A percentile compares a stretch with the other conserved stretches of the same genome.
Conservation (phyloP, 495 filamentous ascomycete species). For the Elasticomyces elasticus region DNA sequence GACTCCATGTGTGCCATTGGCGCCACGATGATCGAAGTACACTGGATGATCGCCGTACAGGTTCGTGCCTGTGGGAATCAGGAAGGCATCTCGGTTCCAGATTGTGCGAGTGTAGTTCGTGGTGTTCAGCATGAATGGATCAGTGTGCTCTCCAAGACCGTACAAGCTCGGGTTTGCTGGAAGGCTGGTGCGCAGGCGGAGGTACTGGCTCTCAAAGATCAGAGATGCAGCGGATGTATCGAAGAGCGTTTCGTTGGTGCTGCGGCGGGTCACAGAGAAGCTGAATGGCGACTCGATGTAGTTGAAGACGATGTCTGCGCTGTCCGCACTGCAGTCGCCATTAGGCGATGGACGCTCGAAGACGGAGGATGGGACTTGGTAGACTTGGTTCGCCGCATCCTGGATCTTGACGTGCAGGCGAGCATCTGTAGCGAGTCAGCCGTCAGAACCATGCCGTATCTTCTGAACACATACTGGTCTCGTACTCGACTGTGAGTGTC, state of each 20-base stretch:
- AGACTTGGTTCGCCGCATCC: conserved; percentile 62
- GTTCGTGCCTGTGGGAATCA: conserved; percentile 57
- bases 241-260: conserved; percentile 63
- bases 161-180: conserved; percentile 62
- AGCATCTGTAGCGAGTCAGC: conserved; percentile 1
- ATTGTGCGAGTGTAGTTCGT: conserved; percentile 69
- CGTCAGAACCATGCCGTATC: background rate
- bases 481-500: conserved; percentile 17
- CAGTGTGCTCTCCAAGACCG: conserved; percentile 71
- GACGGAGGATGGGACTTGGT: conserved; percentile 66
- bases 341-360: conserved; percentile 48
- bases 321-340: conserved; percentile 13
- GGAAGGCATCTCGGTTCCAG: conserved; percentile 69
- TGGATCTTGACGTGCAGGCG: conserved; percentile 78
- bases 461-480: conserved; percentile 8
- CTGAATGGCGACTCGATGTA: conserved; percentile 61
- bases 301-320: conserved; percentile 52
- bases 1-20: conserved; percentile 64
- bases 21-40: conserved; percentile 68
- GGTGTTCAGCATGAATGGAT: conserved; percentile 60
- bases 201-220: conserved; percentile 71
- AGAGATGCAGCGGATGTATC: conserved; percentile 59
- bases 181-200: conserved; percentile 59
- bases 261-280: conserved; percentile 57
- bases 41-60: conserved; percentile 77